Evolutionary conservation across 768 basidiomycete genomes (phyloP).

Genomic region (Suillus brevipes): DNA sequence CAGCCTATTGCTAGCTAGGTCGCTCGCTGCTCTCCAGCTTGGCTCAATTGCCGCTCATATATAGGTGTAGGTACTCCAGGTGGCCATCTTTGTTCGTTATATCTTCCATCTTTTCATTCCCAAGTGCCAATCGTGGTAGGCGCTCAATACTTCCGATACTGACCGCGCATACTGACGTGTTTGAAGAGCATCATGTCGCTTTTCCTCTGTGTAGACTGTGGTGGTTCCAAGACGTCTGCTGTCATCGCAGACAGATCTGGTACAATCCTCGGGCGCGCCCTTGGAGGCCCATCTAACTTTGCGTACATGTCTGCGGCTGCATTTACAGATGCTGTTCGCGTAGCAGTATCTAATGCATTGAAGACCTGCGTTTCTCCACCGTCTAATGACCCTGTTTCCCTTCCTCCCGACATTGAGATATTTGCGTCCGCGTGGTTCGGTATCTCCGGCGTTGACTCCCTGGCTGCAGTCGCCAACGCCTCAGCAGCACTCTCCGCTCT

Average conservation of each 20-base stretch:
- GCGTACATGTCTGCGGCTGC: constrained; percentile 68
- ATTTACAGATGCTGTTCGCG: constrained; percentile 54
- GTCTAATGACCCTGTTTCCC: constrained; percentile 35
- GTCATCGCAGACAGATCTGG: constrained; percentile 63
- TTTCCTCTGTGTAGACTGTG: constrained; percentile 84
- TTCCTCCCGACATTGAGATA: constrained; percentile 38
- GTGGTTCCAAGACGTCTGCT: constrained; percentile 85
- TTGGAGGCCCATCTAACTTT: constrained; percentile 83
- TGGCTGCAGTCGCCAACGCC: constrained; percentile 57
- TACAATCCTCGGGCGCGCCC: constrained; percentile 62
- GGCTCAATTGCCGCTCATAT: background rate
- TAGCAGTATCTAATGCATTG: constrained; percentile 57
- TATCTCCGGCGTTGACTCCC: constrained; percentile 79
- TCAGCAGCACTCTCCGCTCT: constrained; percentile 54
- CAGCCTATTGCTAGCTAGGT: background rate
- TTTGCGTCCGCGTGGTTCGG: constrained; percentile 83
- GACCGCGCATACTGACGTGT: background rate
- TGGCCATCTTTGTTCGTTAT: background rate
- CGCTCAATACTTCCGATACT: background rate
- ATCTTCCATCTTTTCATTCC: no score
- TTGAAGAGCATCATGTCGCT: constrained; percentile 44
- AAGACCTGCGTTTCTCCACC: constrained; percentile 41
- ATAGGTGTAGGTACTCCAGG: background rate
- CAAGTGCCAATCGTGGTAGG: background rate
- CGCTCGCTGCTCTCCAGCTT: background rate